Conservation (phyloP, 2,329 filamentous ascomycete genomes). For the Neofusicoccum kwambonambiense region DNA sequence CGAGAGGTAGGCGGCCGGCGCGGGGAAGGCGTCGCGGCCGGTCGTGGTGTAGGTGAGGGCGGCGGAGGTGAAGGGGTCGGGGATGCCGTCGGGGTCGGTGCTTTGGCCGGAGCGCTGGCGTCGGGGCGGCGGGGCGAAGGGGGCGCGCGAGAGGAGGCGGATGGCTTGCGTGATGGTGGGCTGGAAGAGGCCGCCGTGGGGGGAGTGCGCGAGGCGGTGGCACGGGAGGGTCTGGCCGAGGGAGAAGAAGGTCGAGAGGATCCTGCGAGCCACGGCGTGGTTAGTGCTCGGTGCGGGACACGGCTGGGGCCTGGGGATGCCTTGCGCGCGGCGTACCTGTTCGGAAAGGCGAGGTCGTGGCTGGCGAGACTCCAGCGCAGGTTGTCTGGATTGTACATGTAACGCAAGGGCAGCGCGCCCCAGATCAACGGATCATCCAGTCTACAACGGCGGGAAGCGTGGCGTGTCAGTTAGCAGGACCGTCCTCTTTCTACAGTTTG, state of each 20-base stretch:
- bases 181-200: slow-evolving; percentile 82
- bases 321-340: slow-evolving; percentile 56
- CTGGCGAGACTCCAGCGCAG: slow-evolving; percentile 87
- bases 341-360: slow-evolving; percentile 93
- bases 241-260: slow-evolving; percentile 76
- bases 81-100: slow-evolving; percentile 27
- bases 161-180: slow-evolving; percentile 84
- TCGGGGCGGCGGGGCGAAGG: slow-evolving; percentile 36
- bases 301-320: no score
- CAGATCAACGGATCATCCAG: slow-evolving; percentile 93
- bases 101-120: neutral
- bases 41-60: slow-evolving; percentile 64
- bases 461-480: slow-evolving; percentile 19
- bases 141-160: slow-evolving; percentile 68
- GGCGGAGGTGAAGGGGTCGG: slow-evolving; percentile 57
- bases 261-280: slow-evolving; percentile 44
- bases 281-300: neutral
- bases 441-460: slow-evolving; percentile 47
- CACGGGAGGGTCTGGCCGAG: slow-evolving; percentile 88
- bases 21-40: slow-evolving; percentile 63
- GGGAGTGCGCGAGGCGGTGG: slow-evolving; percentile 76
- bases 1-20: slow-evolving; percentile 68
- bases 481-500: neutral
- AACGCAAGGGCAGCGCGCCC: slow-evolving; percentile 78
- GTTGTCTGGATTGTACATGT: slow-evolving; percentile 70